Conservation (phyloP, 345 rosid genomes). For the Limnanthes douglasii region DNA sequence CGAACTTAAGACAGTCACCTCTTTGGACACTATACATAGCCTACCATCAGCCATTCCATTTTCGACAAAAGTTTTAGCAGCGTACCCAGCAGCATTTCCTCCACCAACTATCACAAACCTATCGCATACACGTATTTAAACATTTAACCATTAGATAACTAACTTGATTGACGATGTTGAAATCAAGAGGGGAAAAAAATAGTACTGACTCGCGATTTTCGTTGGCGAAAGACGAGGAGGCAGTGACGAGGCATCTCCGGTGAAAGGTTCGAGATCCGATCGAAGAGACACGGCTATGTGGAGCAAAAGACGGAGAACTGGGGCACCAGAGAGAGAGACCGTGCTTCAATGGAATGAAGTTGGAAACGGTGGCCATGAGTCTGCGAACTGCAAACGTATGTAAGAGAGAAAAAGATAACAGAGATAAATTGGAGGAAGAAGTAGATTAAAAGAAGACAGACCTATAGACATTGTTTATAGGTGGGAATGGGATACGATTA, state of each 20-base stretch:
- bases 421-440: conserved; percentile 8
- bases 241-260: conserved; percentile 35
- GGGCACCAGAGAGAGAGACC: conserved; percentile 51
- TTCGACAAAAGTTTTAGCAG: conserved; percentile 87
- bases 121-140: background rate
- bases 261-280: conserved; percentile 23
- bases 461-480: conserved; percentile 29
- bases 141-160: too few species aligned
- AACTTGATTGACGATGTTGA: background rate
- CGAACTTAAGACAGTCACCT: conserved; percentile 25
- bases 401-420: conserved; percentile 10
- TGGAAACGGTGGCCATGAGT: conserved; percentile 43
- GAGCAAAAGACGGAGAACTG: conserved; percentile 30
- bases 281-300: conserved; percentile 17
- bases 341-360: conserved; percentile 30
- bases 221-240: conserved; percentile 50
- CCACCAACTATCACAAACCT: conserved; percentile 91
- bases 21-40: conserved; percentile 81
- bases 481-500: background rate
- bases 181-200: background rate
- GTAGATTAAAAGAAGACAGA: conserved; percentile 13
- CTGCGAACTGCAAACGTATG: conserved; percentile 24
- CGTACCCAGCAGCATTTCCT: conserved; percentile 98
- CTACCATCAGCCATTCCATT: conserved; percentile 89
- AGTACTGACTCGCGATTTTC: conserved; percentile 74